phyloP scores from a whole-genome alignment of 2,329 filamentous ascomycete species.

The Sporothrix sp. region DNA sequence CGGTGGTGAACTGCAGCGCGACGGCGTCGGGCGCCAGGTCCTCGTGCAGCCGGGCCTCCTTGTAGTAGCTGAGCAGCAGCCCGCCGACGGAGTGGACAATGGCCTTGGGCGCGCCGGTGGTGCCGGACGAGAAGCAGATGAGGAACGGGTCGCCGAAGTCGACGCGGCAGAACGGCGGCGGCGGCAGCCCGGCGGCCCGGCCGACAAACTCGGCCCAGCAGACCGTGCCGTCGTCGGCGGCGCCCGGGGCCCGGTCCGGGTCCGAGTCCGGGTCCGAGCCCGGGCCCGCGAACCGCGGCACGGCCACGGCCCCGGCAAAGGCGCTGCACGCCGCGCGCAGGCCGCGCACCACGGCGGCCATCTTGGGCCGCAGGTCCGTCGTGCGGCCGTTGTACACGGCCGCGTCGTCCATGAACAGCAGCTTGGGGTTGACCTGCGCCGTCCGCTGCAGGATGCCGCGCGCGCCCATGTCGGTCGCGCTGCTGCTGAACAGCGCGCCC shows the following conservation, averaged over 20 bases:
- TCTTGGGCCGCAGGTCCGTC: conserved; percentile 63
- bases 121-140: conserved; percentile 71
- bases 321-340: conserved; percentile 47
- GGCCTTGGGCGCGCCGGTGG: conserved; percentile 75
- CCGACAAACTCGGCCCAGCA: conserved; percentile 37
- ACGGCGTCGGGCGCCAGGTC: conserved; percentile 31
- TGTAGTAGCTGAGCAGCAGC: conserved; percentile 40
- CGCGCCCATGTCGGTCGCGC: conserved; percentile 74
- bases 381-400: conserved; percentile 71
- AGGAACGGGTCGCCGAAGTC: conserved; percentile 67
- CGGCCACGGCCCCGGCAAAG: conserved; percentile 54
- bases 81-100: conserved; percentile 72
- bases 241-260: no score
- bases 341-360: conserved; percentile 53
- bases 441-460: conserved; percentile 67
- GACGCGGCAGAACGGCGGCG: conserved; percentile 47
- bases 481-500: conserved; percentile 66
- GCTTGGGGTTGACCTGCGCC: conserved; percentile 65
- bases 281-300: conserved; percentile 53
- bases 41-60: conserved; percentile 51
- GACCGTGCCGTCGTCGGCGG: no score
- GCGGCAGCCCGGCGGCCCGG: conserved; percentile 16
- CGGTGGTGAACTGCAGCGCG: conserved; percentile 51
- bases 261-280: no score
- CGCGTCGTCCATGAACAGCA: conserved; percentile 75